A percentile compares a stretch with the other conserved stretches of the same genome.
phyloP scores from a whole-genome alignment of 306 rosid genomes.

The Ormosia semicastrata region DNA sequence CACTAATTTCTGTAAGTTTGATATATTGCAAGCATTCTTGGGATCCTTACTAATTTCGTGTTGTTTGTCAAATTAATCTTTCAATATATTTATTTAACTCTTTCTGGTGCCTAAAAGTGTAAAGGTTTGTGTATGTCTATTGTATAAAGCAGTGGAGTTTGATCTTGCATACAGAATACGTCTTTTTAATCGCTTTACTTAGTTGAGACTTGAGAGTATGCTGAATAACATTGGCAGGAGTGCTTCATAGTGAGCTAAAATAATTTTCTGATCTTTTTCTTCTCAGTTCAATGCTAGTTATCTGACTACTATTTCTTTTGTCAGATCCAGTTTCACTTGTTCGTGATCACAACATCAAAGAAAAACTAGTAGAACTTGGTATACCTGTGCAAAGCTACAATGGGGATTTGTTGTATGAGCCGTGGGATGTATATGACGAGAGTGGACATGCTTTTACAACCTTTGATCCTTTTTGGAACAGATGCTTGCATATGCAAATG shows the following conservation, averaged over 20 bases:
- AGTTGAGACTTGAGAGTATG: neutral
- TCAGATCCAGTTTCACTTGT: conserved; percentile 90
- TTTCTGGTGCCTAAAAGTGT: neutral
- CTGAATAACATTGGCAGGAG: neutral
- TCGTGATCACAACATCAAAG: conserved; percentile 74
- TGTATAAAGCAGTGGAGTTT: neutral
- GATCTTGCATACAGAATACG: neutral
- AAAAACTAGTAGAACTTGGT: conserved; percentile 70
- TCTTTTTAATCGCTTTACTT: neutral
- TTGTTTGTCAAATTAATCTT: neutral
- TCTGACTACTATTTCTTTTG: conserved; percentile 7
- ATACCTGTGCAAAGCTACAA: conserved; percentile 86
- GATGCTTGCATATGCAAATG: conserved; percentile 58
- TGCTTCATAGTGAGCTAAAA: neutral
- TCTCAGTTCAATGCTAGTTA: neutral
- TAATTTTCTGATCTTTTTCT: neutral
- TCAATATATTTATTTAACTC: neutral
- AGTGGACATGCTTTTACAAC: conserved; percentile 78
- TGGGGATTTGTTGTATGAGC: conserved; percentile 84
- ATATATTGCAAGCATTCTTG: conserved; percentile 8
- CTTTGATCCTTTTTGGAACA: conserved; percentile 75
- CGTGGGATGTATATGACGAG: conserved; percentile 78
- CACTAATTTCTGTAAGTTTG: neutral
- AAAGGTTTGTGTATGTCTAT: neutral
- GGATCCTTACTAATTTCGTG: neutral